phyloP scores from a whole-genome alignment of 1,284 basidiomycete genomes.

The Heterobasidion annosum region DNA sequence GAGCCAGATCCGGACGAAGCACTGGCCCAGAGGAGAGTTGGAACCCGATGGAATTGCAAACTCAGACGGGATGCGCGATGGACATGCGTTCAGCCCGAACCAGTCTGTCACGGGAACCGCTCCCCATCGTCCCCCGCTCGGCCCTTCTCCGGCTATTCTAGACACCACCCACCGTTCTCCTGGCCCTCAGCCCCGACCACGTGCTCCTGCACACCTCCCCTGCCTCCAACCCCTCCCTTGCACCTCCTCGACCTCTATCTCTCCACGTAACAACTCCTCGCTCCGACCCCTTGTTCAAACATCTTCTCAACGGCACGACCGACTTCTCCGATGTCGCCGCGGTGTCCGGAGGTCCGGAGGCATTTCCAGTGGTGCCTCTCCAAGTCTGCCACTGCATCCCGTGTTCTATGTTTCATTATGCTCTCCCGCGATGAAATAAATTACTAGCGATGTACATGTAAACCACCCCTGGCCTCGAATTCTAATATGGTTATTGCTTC shows the following conservation, averaged over 20 bases:
- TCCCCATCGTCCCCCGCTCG: neutral
- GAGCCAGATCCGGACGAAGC: constrained; percentile 10
- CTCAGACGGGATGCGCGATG: neutral
- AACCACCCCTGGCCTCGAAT: too few species aligned
- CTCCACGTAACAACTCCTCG: neutral
- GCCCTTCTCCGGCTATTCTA: neutral
- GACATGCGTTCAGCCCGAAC: neutral
- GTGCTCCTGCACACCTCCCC: too few species aligned
- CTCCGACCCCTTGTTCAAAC: neutral
- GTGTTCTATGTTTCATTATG: too few species aligned
- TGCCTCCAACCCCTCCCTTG: neutral
- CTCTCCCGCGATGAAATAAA: too few species aligned
- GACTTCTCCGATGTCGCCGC: too few species aligned
- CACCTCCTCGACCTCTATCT: neutral
- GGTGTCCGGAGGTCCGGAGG: too few species aligned
- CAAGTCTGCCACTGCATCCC: too few species aligned
- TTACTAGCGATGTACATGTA: too few species aligned
- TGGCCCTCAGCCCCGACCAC: neutral
- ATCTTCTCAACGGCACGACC: too few species aligned
- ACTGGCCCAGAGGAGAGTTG: neutral
- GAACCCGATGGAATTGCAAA: constrained; percentile 4
- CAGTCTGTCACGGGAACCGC: constrained; percentile 2
- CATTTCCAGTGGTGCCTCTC: too few species aligned
- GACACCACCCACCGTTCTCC: neutral
- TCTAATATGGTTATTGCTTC: constrained; percentile 2